A percentile compares a stretch with the other conserved stretches of the same genome.
phyloP scores from a whole-genome alignment of 2,329 filamentous ascomycete species.

The Botrytis sinoallii region DNA sequence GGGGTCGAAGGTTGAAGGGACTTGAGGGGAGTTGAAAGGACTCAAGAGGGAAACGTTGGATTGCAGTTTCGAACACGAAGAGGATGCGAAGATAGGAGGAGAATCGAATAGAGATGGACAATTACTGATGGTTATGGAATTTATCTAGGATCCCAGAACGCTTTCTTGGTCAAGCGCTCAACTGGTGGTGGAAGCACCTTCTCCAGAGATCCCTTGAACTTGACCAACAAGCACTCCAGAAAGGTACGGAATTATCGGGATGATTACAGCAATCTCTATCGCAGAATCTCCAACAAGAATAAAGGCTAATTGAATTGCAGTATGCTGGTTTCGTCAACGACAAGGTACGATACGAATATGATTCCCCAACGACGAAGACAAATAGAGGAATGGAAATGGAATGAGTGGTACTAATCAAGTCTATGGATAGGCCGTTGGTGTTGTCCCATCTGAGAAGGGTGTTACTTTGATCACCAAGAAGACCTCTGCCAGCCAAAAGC shows the following conservation, averaged over 20 bases:
- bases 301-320: conserved; percentile 45
- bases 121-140: conserved; percentile 18
- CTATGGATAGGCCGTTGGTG: conserved; percentile 65
- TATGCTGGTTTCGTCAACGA: conserved; percentile 90
- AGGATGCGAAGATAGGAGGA: neutral
- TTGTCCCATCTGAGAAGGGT: conserved; percentile 72
- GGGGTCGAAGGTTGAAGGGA: conserved; percentile 1
- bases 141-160: conserved; percentile 73
- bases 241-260: conserved; percentile 60
- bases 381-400: conserved; percentile 11
- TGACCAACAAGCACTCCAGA: conserved; percentile 85
- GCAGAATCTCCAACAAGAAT: neutral
- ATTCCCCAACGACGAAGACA: neutral
- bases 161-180: conserved; percentile 89
- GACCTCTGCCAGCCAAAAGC: conserved; percentile 66
- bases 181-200: conserved; percentile 77
- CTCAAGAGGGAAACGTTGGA: neutral
- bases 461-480: conserved; percentile 85
- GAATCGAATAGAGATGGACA: neutral
- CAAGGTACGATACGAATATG: conserved; percentile 62
- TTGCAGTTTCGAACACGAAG: neutral
- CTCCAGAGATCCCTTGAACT: conserved; percentile 91
- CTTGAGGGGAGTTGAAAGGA: neutral
- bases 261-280: neutral
- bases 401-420: conserved; percentile 24